phyloP scores from a whole-genome alignment of 805 yeast species.

The Gaillardinia entomophila region DNA sequence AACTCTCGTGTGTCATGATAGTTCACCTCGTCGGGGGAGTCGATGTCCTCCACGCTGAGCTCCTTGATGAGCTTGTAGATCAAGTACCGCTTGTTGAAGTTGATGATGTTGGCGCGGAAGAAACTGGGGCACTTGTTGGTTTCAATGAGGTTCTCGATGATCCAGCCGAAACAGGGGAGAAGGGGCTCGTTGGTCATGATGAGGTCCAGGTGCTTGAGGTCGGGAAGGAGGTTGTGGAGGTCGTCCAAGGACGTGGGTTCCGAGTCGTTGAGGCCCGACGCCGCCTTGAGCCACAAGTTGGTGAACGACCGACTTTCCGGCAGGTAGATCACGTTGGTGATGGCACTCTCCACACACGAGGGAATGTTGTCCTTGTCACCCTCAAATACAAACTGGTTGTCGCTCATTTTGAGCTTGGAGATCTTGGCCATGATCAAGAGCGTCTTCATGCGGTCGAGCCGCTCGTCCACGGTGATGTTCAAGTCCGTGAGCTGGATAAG shows the following conservation, averaged over 20 bases:
- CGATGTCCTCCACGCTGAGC: slow-evolving; percentile 31
- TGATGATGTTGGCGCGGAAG: slow-evolving; percentile 63
- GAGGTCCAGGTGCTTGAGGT: slow-evolving; percentile 20
- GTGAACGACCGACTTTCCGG: slow-evolving; percentile 76
- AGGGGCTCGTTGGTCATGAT: slow-evolving; percentile 38
- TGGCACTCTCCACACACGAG: slow-evolving; percentile 77
- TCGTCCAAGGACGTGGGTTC: slow-evolving; percentile 16
- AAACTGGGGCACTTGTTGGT: slow-evolving; percentile 61
- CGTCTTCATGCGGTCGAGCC: slow-evolving; percentile 66
- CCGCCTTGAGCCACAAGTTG: slow-evolving; percentile 63
- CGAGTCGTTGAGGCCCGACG: slow-evolving; percentile 19
- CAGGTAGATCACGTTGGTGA: slow-evolving; percentile 65
- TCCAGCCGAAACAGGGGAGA: slow-evolving; percentile 91
- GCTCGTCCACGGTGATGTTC: slow-evolving; percentile 47
- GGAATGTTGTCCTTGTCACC: slow-evolving; percentile 46
- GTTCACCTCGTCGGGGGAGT: slow-evolving; percentile 11
- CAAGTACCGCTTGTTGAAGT: slow-evolving; percentile 68
- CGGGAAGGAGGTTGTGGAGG: slow-evolving; percentile 27
- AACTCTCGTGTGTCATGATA: slow-evolving; percentile 39
- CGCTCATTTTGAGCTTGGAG: slow-evolving; percentile 60
- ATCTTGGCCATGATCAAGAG: slow-evolving; percentile 61
- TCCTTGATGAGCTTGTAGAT: slow-evolving; percentile 34
- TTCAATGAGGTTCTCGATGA: slow-evolving; percentile 72
- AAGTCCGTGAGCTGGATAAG: slow-evolving; percentile 60
- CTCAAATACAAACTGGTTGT: slow-evolving; percentile 35